These are phyloP conservation scores for Chaetoceros muelleri DNA, from an alignment of 108 stramenopile species.

Conservation along the genomic window DNA sequence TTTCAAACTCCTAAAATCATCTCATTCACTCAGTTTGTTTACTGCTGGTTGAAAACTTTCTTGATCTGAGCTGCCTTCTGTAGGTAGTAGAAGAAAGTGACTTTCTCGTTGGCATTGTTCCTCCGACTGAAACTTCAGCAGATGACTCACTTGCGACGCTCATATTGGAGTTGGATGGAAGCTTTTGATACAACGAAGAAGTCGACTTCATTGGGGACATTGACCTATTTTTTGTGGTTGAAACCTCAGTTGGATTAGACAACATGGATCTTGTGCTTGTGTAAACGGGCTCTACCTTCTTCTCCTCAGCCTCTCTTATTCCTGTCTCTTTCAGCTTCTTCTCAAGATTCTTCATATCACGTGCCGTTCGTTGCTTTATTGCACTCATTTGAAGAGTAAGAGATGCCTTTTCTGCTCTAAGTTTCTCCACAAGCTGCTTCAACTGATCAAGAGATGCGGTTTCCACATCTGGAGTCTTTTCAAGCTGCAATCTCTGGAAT, in stretches of 20 bases:
- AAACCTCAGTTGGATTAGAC: no score
- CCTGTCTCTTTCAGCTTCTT: neutral
- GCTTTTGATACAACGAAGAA: no score
- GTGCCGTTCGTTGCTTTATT: neutral
- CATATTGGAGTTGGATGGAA: no score
- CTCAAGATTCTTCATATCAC: neutral
- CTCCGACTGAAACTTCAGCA: neutral
- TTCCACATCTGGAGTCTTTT: neutral
- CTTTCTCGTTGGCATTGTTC: neutral
- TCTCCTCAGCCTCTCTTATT: neutral
- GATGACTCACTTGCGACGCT: no score
- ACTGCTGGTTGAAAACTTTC: no score
- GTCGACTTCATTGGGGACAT: neutral
- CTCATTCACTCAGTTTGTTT: no score
- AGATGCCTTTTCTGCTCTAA: neutral
- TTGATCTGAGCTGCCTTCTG: neutral
- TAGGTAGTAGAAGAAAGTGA: neutral
- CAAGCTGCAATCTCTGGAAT: neutral
- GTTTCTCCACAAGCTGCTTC: neutral
- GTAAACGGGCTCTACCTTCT: no score
- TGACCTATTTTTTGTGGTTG: no score
- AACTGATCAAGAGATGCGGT: neutral
- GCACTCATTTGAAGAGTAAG: neutral
- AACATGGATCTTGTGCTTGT: no score
- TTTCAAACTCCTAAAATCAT: no score